Percentiles rank a stretch among this genome's conserved stretches.
Conservation (phyloP, 2,329 filamentous ascomycete genomes). For the Nemania serpens region DNA sequence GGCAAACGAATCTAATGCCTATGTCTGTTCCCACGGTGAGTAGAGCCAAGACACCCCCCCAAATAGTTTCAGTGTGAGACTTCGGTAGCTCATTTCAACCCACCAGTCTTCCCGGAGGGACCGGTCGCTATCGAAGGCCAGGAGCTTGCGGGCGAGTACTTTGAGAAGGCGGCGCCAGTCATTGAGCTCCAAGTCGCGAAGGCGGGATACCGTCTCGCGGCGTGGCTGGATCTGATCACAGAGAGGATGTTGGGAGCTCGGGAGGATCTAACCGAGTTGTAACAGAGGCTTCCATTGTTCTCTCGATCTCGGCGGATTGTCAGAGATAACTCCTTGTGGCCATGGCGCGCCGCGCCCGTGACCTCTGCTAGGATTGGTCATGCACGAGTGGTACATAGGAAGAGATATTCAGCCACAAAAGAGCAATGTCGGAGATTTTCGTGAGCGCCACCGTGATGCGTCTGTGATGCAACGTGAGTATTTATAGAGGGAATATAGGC, state of each 20-base stretch:
- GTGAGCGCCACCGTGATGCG: neutral
- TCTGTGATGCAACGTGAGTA: neutral
- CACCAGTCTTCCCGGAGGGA: constrained; percentile 64
- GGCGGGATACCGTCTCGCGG: constrained; percentile 70
- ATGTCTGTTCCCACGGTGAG: constrained; percentile 66
- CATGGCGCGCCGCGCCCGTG: no score
- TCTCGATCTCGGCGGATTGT: neutral
- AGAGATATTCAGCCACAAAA: neutral
- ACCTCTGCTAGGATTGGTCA: neutral
- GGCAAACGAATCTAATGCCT: constrained; percentile 66
- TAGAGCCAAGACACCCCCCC: constrained; percentile 4
- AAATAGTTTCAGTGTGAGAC: constrained; percentile 7
- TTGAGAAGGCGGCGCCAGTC: constrained; percentile 64
- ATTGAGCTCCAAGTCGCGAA: constrained; percentile 70
- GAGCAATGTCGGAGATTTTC: constrained; percentile 6
- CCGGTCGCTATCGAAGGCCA: constrained; percentile 59
- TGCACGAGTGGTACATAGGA: neutral
- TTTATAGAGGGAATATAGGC: neutral
- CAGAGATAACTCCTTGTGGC: neutral
- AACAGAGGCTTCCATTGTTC: constrained; percentile 22
- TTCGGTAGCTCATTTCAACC: constrained; percentile 19
- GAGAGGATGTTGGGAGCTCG: constrained; percentile 38
- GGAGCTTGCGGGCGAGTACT: constrained; percentile 68
- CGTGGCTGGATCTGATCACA: constrained; percentile 68
- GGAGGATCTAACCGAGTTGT: constrained; percentile 40